These are phyloP conservation scores for Sporothrix luriei DNA, from an alignment of 2,329 filamentous ascomycete genomes.

Conservation along the genomic window DNA sequence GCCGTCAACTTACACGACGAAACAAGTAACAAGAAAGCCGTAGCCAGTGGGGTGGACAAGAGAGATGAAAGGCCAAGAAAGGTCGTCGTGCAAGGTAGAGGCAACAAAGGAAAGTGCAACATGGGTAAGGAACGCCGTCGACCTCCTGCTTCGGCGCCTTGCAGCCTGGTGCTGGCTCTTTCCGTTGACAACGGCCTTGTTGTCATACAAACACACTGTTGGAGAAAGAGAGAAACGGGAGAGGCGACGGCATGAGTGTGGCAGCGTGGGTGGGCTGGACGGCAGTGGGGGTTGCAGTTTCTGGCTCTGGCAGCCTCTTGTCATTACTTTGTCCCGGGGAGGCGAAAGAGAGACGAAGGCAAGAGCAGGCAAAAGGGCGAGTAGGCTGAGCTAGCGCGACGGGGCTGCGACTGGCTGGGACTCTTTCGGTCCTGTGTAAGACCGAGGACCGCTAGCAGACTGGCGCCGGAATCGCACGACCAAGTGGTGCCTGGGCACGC, in stretches of 20 bases:
- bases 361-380: background rate
- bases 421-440: conserved; percentile 9
- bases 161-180: conserved; percentile 12
- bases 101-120: background rate
- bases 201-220: conserved; percentile 30
- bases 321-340: conserved; percentile 9
- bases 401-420: conserved; percentile 12
- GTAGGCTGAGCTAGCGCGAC: conserved; percentile 5
- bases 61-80: conserved; percentile 4
- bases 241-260: conserved; percentile 10
- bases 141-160: conserved; percentile 34
- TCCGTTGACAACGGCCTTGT: conserved; percentile 28
- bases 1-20: conserved; percentile 30
- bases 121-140: background rate
- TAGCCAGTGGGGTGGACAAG: background rate
- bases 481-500: conserved; percentile 15
- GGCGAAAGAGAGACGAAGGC: background rate
- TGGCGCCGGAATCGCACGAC: conserved; percentile 26
- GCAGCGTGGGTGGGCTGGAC: conserved; percentile 6
- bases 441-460: background rate
- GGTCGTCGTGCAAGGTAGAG: background rate
- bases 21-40: conserved; percentile 29
- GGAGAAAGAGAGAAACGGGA: background rate
- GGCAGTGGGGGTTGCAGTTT: conserved; percentile 16
- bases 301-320: background rate